These are phyloP conservation scores for Tubosaeta sp. DNA, from an alignment of 768 basidiomycete genomes.

Conservation along the genomic window DNA sequence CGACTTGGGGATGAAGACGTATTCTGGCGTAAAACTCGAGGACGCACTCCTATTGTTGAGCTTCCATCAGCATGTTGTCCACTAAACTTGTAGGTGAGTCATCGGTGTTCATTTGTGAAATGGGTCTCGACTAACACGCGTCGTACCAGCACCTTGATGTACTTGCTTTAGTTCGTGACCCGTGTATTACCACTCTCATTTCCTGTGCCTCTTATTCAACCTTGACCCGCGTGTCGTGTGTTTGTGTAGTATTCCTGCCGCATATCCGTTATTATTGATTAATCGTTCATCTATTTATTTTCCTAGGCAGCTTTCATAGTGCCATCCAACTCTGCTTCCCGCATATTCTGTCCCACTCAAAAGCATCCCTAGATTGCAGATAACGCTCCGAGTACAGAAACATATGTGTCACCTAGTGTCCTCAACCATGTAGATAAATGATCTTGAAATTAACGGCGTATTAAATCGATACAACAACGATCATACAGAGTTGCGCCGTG, in stretches of 20 bases:
- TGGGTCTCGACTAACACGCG: conserved; percentile 6
- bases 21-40: conserved; percentile 61
- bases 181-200: conserved; percentile 18
- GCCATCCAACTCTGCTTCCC: conserved; percentile 7
- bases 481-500: conserved; percentile 68
- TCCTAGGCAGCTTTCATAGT: conserved; percentile 1
- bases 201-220: conserved; percentile 9
- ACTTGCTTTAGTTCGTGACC: conserved; percentile 12
- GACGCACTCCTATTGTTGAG: conserved; percentile 71
- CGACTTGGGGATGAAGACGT: conserved; percentile 28
- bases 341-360: conserved; percentile 15
- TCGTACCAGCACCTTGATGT: conserved; percentile 12
- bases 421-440: conserved; percentile 16
- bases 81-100: conserved; percentile 35
- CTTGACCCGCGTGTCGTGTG: conserved; percentile 5
- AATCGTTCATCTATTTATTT: conserved; percentile 30
- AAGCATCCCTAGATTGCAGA: conserved; percentile 14
- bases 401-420: conserved; percentile 16
- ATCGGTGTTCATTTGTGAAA: background rate
- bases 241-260: conserved; percentile 15
- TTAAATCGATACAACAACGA: background rate
- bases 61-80: conserved; percentile 66
- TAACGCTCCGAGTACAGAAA: conserved; percentile 19
- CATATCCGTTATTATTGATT: conserved; percentile 36
- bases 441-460: conserved; percentile 9